Conservation (phyloP, 768 basidiomycete genomes). For the Hemileccinum impolitum region DNA sequence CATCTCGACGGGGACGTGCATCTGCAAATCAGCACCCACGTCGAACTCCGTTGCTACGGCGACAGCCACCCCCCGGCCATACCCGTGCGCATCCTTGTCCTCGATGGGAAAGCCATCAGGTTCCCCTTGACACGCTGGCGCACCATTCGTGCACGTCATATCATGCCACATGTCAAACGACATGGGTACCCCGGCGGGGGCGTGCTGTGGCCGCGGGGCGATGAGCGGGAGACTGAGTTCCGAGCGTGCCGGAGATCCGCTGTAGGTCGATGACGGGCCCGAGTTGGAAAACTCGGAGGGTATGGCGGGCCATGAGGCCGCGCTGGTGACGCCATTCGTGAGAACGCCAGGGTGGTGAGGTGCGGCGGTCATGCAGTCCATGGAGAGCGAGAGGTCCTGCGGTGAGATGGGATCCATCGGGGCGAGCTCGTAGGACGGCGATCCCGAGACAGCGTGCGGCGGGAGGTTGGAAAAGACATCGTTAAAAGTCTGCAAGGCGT, state of each 20-base stretch:
- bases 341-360: background rate
- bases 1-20: too few relatives aligned
- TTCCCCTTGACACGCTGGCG: too few relatives aligned
- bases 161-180: constrained; percentile 24
- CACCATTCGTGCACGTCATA: background rate
- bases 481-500: constrained; percentile 14
- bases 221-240: constrained; percentile 27
- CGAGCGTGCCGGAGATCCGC: constrained; percentile 38
- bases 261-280: constrained; percentile 41
- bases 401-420: constrained; percentile 30
- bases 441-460: constrained; percentile 14
- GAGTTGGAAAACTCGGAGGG: constrained; percentile 22
- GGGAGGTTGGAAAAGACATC: constrained; percentile 25
- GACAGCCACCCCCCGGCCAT: too few relatives aligned
- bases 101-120: too few relatives aligned
- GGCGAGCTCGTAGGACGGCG: constrained; percentile 12
- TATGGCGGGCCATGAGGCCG: constrained; percentile 9
- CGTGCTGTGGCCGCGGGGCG: constrained; percentile 28
- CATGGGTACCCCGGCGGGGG: background rate
- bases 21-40: too few relatives aligned
- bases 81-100: too few relatives aligned
- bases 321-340: background rate
- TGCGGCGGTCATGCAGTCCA: constrained; percentile 4
- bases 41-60: too few relatives aligned
- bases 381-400: constrained; percentile 12